Percentiles rank a stretch among this genome's conserved stretches.
Conservation (phyloP, 2,329 filamentous ascomycete species). For the Dactylellina cionopaga region DNA sequence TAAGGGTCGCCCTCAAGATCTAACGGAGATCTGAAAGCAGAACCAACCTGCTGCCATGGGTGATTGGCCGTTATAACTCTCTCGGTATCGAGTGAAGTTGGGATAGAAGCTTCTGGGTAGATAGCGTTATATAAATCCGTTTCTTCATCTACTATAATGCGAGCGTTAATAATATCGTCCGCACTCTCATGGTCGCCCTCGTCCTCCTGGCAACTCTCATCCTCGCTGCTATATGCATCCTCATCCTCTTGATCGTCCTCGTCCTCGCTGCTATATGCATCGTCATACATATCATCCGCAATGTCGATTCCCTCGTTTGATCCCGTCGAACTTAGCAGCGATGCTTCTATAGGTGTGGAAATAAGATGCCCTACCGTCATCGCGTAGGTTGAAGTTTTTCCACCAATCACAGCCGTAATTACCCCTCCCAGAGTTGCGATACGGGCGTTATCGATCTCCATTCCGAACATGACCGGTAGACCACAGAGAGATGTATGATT, state of each 20-base stretch:
- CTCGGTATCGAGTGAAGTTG: too few relatives aligned
- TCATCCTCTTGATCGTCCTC: background rate
- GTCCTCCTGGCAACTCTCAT: too few relatives aligned
- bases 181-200: too few relatives aligned
- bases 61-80: background rate
- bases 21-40: background rate
- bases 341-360: constrained; percentile 42
- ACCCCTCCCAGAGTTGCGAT: constrained; percentile 22
- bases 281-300: too few relatives aligned
- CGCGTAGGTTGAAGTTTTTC: background rate
- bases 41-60: constrained; percentile 9
- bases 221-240: too few relatives aligned
- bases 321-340: too few relatives aligned
- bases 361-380: constrained; percentile 14
- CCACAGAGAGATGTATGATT: background rate
- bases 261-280: background rate
- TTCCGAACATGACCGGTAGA: background rate
- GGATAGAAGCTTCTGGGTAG: too few relatives aligned
- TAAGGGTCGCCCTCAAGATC: background rate
- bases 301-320: constrained; percentile 1
- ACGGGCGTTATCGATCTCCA: background rate
- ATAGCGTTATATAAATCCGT: background rate
- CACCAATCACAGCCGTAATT: constrained; percentile 10
- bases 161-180: background rate
- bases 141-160: background rate